Evolutionary conservation across 805 yeast species (phyloP).

Genomic region (Metschnikowia cubensis): DNA sequence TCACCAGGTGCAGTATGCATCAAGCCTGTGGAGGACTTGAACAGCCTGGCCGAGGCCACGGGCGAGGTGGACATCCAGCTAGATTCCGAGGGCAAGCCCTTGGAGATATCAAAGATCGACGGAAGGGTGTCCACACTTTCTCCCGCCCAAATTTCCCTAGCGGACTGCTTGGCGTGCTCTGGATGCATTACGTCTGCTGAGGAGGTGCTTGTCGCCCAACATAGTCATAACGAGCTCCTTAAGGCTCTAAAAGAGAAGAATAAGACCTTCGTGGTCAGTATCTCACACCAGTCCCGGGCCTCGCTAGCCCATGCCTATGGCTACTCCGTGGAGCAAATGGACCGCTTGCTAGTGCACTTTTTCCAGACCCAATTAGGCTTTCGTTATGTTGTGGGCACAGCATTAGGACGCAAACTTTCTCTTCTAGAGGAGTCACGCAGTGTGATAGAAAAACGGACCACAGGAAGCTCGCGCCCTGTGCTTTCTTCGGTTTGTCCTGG

Average conservation of each 20-base stretch:
- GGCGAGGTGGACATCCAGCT: conserved; percentile 48
- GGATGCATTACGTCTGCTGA: conserved; percentile 99
- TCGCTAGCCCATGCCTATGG: conserved; percentile 70
- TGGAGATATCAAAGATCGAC: conserved; percentile 65
- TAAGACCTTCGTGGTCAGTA: conserved; percentile 59
- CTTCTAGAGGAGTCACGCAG: conserved; percentile 39
- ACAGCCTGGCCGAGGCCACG: conserved; percentile 19
- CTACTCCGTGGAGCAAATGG: conserved; percentile 52
- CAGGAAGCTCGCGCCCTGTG: conserved; percentile 40
- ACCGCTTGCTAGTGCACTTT: conserved; percentile 54
- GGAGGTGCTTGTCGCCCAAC: conserved; percentile 85
- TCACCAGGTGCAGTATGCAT: conserved; percentile 93
- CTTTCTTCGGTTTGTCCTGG: conserved; percentile 88
- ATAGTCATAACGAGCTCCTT: conserved; percentile 77
- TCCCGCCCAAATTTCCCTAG: conserved; percentile 82
- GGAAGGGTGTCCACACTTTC: conserved; percentile 50
- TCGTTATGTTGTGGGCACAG: conserved; percentile 74
- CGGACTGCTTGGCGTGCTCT: conserved; percentile 94
- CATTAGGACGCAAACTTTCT: conserved; percentile 71
- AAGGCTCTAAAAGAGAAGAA: conserved; percentile 44
- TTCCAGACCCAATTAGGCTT: conserved; percentile 64
- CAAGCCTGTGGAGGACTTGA: conserved; percentile 64
- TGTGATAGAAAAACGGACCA: neutral
- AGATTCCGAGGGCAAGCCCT: conserved; percentile 53
- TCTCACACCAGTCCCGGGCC: conserved; percentile 83